Evolutionary conservation across 2,329 filamentous ascomycete genomes (phyloP).

Genomic region (Fusarium liriodendri): DNA sequence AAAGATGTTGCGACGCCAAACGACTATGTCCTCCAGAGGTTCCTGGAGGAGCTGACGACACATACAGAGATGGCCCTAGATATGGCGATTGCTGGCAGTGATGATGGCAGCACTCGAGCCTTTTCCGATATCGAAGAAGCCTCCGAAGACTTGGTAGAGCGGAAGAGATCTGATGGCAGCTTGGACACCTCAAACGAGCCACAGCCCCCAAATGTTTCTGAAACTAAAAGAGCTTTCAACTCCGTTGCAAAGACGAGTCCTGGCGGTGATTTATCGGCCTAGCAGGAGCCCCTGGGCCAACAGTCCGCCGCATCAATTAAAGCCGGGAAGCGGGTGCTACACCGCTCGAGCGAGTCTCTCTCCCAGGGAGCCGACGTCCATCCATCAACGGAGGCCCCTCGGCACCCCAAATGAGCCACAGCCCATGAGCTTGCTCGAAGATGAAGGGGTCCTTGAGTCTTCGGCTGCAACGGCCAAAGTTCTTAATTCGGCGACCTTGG

Average conservation of each 20-base stretch:
- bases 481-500: no score
- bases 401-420: not conserved
- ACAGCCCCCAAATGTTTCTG: not conserved
- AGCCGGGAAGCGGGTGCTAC: no score
- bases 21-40: conserved; percentile 9
- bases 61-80: conserved; percentile 11
- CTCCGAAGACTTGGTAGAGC: not conserved
- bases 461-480: no score
- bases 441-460: no score
- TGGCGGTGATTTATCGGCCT: not conserved
- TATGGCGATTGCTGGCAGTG: not conserved
- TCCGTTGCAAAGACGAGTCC: not conserved
- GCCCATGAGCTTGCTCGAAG: no score
- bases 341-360: no score
- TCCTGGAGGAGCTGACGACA: conserved; percentile 17
- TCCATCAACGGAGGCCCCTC: not conserved
- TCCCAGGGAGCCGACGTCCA: no score
- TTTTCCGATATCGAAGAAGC: not conserved
- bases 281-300: not conserved
- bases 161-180: not conserved
- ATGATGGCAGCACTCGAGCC: not conserved
- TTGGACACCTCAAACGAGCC: not conserved
- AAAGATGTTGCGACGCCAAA: not conserved
- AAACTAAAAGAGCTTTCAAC: not conserved
- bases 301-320: not conserved